Percentiles rank a stretch among this genome's conserved stretches.
These are phyloP conservation scores for Lyophyllum decastes DNA, from an alignment of 768 basidiomycete species.

Conservation along the genomic window DNA sequence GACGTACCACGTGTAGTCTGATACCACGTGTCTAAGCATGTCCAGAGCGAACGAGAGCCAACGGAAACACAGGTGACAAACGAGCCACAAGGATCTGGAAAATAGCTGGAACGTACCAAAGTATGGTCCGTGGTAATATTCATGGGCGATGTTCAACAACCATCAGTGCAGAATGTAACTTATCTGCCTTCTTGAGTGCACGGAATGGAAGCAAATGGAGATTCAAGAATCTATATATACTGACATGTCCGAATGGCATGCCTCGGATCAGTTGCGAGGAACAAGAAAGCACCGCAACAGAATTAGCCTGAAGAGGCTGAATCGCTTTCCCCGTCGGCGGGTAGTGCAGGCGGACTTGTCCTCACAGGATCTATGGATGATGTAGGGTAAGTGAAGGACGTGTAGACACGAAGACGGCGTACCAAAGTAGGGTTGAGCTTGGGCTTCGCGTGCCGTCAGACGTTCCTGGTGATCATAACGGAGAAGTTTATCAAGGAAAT, in stretches of 20 bases:
- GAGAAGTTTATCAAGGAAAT: slow-evolving; percentile 92
- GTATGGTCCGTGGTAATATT: background rate
- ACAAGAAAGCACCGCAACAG: slow-evolving; percentile 12
- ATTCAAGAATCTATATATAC: slow-evolving; percentile 13
- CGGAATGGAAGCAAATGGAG: slow-evolving; percentile 5
- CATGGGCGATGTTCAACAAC: background rate
- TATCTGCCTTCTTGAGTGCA: background rate
- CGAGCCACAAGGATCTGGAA: background rate
- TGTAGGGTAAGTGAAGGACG: slow-evolving; percentile 16
- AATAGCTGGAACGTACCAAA: background rate
- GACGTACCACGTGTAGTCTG: slow-evolving; percentile 16
- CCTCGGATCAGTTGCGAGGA: slow-evolving; percentile 14
- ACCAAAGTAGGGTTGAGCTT: slow-evolving; percentile 94
- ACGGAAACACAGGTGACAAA: background rate
- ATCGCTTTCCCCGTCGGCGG: slow-evolving; percentile 67
- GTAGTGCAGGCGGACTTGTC: slow-evolving; percentile 39
- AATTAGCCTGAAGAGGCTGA: slow-evolving; percentile 50
- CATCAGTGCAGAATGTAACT: background rate
- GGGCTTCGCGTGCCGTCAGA: slow-evolving; percentile 91
- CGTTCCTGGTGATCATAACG: slow-evolving; percentile 98
- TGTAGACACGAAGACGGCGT: slow-evolving; percentile 21
- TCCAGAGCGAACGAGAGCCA: background rate
- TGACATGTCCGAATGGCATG: slow-evolving; percentile 14
- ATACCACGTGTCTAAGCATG: slow-evolving; percentile 6
- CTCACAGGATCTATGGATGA: slow-evolving; percentile 63